These are phyloP conservation scores for Lipomyces yarrowii DNA, from an alignment of 1,139 yeast species.

Conservation along the genomic window DNA sequence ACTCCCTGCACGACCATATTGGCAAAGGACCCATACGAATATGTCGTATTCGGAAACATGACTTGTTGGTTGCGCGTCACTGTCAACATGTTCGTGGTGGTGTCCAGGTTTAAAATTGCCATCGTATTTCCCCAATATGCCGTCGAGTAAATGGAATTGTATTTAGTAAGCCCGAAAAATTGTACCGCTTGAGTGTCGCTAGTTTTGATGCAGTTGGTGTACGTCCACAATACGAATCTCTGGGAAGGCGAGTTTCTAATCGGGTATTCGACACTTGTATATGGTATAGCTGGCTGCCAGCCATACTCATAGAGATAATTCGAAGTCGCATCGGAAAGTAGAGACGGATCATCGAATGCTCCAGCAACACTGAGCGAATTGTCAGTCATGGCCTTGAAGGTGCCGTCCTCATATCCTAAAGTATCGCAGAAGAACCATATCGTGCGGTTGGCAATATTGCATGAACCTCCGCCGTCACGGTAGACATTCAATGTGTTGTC, in stretches of 20 bases:
- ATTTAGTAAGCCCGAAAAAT: slow-evolving; percentile 17
- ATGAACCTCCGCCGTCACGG: slow-evolving; percentile 5
- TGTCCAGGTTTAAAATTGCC: slow-evolving; percentile 12
- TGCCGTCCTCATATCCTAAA: background rate
- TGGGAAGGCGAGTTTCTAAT: background rate
- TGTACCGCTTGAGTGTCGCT: slow-evolving; percentile 18
- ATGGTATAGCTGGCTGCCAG: slow-evolving; percentile 2
- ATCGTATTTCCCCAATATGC: slow-evolving; percentile 14
- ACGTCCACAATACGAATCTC: slow-evolving; percentile 19
- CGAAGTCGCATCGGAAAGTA: slow-evolving; percentile 3
- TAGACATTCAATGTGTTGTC: background rate
- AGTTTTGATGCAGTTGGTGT: slow-evolving; percentile 20
- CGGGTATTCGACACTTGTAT: slow-evolving; percentile 7
- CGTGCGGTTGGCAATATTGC: slow-evolving; percentile 3
- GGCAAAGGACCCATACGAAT: slow-evolving; percentile 24
- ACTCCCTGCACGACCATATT: slow-evolving; percentile 18
- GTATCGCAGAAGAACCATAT: slow-evolving; percentile 7
- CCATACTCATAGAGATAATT: background rate
- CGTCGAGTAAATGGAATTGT: background rate
- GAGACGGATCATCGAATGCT: slow-evolving; percentile 1
- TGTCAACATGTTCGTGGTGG: slow-evolving; percentile 1
- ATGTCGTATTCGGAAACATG: background rate
- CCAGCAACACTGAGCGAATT: slow-evolving; percentile 3
- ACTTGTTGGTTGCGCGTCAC: slow-evolving; percentile 13
- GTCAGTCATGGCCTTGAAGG: slow-evolving; percentile 1